A percentile compares a stretch with the other conserved stretches of the same genome.
These are phyloP conservation scores for Danielia reshetovae DNA, from an alignment of 805 yeast species.

Conservation along the genomic window DNA sequence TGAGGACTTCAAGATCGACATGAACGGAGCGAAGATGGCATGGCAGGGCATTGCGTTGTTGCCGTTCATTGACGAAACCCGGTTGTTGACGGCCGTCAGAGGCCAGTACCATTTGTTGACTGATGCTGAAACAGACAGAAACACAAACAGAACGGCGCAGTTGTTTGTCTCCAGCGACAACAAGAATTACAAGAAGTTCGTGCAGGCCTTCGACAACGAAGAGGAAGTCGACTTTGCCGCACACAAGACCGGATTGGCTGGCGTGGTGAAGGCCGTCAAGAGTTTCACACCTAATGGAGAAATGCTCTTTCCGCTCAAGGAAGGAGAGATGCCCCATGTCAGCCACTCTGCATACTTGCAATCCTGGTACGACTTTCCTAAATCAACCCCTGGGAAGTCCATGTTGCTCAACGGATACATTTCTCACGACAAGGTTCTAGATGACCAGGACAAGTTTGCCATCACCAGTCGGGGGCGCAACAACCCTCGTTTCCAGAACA, in stretches of 20 bases:
- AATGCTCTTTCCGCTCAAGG: conserved; percentile 45
- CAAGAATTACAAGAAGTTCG: conserved; percentile 42
- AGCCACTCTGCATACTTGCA: conserved; percentile 37
- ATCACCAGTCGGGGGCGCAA: conserved; percentile 43
- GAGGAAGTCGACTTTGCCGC: conserved; percentile 41
- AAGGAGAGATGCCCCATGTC: conserved; percentile 44
- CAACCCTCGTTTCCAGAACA: conserved; percentile 13
- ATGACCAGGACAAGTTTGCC: conserved; percentile 63
- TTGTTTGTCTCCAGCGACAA: conserved; percentile 65
- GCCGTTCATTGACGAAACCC: conserved; percentile 85
- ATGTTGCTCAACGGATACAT: conserved; percentile 80
- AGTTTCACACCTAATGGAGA: conserved; percentile 33
- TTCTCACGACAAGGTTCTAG: conserved; percentile 57
- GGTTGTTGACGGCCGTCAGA: conserved; percentile 64
- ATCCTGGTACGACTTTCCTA: conserved; percentile 60
- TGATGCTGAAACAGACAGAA: conserved; percentile 64
- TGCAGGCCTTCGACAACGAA: conserved; percentile 31
- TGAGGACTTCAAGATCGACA: conserved; percentile 79
- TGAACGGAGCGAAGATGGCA: conserved; percentile 92
- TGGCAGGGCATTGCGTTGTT: conserved; percentile 93
- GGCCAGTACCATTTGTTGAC: conserved; percentile 60
- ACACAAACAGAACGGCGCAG: conserved; percentile 67
- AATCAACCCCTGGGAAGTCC: conserved; percentile 61
- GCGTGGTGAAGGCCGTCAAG: conserved; percentile 40
- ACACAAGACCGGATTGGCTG: conserved; percentile 55